phyloP scores from a whole-genome alignment of 2,329 filamentous ascomycete species.

The Pseudovirgaria hyperparasitica region DNA sequence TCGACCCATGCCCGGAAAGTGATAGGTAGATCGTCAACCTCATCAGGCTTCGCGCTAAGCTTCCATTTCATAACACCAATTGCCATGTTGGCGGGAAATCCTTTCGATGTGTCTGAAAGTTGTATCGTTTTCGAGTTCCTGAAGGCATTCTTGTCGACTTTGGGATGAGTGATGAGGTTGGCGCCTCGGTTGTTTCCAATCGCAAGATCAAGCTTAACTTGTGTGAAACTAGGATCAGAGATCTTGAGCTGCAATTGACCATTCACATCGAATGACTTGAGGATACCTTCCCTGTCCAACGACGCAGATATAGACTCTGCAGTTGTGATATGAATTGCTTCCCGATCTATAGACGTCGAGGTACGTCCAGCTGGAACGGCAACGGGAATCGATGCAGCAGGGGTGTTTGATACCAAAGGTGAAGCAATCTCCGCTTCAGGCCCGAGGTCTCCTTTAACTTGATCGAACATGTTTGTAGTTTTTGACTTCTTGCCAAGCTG shows the following conservation, averaged over 20 bases:
- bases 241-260: conserved; percentile 89
- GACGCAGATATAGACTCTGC: conserved; percentile 85
- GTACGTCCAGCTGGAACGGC: conserved; percentile 41
- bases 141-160: conserved; percentile 85
- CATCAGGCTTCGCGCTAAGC: conserved; percentile 67
- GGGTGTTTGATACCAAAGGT: conserved; percentile 54
- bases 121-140: conserved; percentile 74
- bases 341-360: conserved; percentile 60
- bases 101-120: conserved; percentile 73
- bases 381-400: conserved; percentile 36
- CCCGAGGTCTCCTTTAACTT: conserved; percentile 85
- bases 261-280: conserved; percentile 79
- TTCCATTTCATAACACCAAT: conserved; percentile 93
- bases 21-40: conserved; percentile 72
- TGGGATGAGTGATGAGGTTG: conserved; percentile 91
- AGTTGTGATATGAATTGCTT: conserved; percentile 78
- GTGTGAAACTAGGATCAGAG: conserved; percentile 75
- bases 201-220: conserved; percentile 73
- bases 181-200: conserved; percentile 69
- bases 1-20: conserved; percentile 98
- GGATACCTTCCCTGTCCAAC: conserved; percentile 72
- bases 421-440: conserved; percentile 61
- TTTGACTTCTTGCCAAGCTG: conserved; percentile 98
- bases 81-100: conserved; percentile 88
- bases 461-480: conserved; percentile 93